Evolutionary conservation across 179 eudicot species (phyloP), one percentile per base, ranked within the genome.

Genomic region (Nepenthes alata): DNA sequence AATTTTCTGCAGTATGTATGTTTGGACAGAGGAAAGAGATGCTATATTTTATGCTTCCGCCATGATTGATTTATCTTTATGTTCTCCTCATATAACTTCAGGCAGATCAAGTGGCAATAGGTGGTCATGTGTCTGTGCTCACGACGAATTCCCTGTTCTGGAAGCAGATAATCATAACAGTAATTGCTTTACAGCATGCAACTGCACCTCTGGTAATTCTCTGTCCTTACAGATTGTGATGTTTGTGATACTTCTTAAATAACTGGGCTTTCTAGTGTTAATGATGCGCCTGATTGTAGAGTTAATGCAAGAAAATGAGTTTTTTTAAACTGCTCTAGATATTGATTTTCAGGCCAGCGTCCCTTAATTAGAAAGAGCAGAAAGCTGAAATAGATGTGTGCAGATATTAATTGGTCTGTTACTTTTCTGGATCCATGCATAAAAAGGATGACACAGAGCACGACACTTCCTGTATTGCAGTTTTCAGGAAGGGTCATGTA

Each of bases 181-280:
- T 57, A 74, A 62, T 70, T 91, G 97, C 81, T 91, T 91, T 66
- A 76, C 84, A 1, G 71, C 82, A 59, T 91, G 97, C 80, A 69
- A 81, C 65, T 91, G 97, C 81, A 71, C 74, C 64, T 81, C 89
- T 51, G 97, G 97, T 91, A 85, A 68, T 37, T 10, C 11, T 10
- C 53, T 25, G 3, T 49, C 14, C 13, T 49, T 49, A 10, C 9
- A 11, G 14, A 49, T 10, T 10, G 53, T 3, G 3, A 49, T 3
- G 12, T 11, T 11, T 49, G 45, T 41, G 45, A 41, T 41, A 41
- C 9, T 49, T 25, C 25, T 25, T 25, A 25, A 25, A 25, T 25
- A 25, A 25, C 25, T 25, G 25, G 25, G 25, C 25, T 25, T 25
- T 25, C 25, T 25, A 25, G 25, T 25, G 25, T 25, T 25, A 25